phyloP scores from a whole-genome alignment of 2,329 filamentous ascomycete genomes.

The Ascochyta clinopodiicola region DNA sequence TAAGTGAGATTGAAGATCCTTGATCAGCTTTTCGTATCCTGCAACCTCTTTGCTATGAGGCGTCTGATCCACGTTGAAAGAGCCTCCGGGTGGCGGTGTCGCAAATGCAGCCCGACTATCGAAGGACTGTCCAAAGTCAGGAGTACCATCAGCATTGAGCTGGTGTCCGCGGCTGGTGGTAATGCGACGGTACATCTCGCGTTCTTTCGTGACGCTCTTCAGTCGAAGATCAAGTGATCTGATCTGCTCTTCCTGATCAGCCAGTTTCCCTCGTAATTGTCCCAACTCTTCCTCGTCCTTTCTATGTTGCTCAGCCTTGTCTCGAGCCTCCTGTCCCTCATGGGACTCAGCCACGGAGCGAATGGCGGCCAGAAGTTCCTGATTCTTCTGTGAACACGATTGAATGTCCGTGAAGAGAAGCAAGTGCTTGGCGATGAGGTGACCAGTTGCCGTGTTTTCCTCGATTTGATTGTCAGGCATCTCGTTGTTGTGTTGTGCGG shows the following conservation, averaged over 20 bases:
- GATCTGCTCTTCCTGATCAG: slow-evolving; percentile 84
- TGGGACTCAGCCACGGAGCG: slow-evolving; percentile 86
- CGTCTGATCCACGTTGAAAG: slow-evolving; percentile 46
- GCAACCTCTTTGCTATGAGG: slow-evolving; percentile 65
- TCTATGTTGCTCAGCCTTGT: slow-evolving; percentile 61
- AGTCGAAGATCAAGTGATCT: slow-evolving; percentile 81
- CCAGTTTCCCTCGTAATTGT: slow-evolving; percentile 73
- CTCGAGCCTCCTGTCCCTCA: slow-evolving; percentile 85
- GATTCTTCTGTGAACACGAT: slow-evolving; percentile 87
- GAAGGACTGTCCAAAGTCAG: slow-evolving; percentile 34
- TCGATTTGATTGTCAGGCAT: slow-evolving; percentile 68
- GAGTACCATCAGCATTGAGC: slow-evolving; percentile 55
- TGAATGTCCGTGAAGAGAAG: slow-evolving; percentile 85
- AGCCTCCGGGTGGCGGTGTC: slow-evolving; percentile 53
- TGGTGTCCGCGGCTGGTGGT: slow-evolving; percentile 75
- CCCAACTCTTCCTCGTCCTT: slow-evolving; percentile 73
- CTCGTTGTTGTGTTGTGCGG: slow-evolving; percentile 71
- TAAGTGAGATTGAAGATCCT: slow-evolving; percentile 87
- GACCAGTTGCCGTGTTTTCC: slow-evolving; percentile 82
- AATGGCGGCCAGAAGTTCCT: slow-evolving; percentile 80
- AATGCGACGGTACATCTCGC: slow-evolving; percentile 97
- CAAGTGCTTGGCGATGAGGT: slow-evolving; percentile 87
- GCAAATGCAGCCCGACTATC: slow-evolving; percentile 36
- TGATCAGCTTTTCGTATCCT: slow-evolving; percentile 78
- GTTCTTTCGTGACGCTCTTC: slow-evolving; percentile 92